phyloP scores from a whole-genome alignment of 2,329 filamentous ascomycete genomes.

The Diaporthe sp. region DNA sequence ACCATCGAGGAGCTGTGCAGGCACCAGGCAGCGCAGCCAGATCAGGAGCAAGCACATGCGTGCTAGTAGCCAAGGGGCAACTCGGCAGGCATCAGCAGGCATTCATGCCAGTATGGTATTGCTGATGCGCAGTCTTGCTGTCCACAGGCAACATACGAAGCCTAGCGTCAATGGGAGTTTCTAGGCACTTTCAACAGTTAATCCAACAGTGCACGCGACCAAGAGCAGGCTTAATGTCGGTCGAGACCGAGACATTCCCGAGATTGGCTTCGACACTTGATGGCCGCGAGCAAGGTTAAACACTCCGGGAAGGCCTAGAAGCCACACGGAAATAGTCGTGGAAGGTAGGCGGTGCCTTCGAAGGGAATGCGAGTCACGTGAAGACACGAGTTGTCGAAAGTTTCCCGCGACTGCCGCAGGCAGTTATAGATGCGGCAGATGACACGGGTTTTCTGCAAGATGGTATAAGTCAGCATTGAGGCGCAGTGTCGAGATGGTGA shows the following conservation, averaged over 20 bases:
- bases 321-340: neutral
- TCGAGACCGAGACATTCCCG: neutral
- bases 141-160: no score
- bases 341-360: neutral
- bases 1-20: neutral
- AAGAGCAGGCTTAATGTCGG: neutral
- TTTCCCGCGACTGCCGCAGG: neutral
- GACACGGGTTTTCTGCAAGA: neutral
- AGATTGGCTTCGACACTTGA: neutral
- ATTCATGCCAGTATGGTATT: neutral
- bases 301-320: neutral
- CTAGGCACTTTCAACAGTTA: neutral
- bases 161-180: neutral
- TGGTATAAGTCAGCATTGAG: slow-evolving; percentile 11
- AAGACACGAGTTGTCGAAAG: neutral
- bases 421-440: neutral
- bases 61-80: neutral
- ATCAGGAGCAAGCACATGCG: neutral
- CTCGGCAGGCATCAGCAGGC: neutral
- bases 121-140: neutral
- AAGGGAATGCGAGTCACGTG: slow-evolving; percentile 1
- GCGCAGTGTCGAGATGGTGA: neutral
- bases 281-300: neutral
- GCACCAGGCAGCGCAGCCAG: neutral
- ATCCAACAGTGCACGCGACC: neutral